Percentiles rank a stretch among this genome's conserved stretches.
These are phyloP conservation scores for Tetrapisispora fleetii DNA, from an alignment of 805 yeast genomes.

Conservation along the genomic window DNA sequence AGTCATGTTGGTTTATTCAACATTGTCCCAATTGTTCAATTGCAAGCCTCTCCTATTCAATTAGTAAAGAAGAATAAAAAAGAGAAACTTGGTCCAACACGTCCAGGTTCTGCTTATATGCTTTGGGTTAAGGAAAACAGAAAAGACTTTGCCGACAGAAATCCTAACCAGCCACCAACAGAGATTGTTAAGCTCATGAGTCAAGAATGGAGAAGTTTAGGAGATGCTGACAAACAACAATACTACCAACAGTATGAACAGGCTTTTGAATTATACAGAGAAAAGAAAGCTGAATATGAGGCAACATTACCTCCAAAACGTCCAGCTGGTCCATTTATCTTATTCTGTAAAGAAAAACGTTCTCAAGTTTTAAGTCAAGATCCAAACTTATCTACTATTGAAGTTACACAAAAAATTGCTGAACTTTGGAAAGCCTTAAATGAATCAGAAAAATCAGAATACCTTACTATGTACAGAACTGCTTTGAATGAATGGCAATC, in stretches of 20 bases:
- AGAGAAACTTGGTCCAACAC: slow-evolving; percentile 14
- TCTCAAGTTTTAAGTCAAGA: slow-evolving; percentile 7
- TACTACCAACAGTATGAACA: slow-evolving; percentile 41
- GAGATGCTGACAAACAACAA: slow-evolving; percentile 60
- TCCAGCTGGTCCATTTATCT: slow-evolving; percentile 31
- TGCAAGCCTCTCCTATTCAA: not conserved
- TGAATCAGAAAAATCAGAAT: slow-evolving; percentile 14
- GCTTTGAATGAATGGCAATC: slow-evolving; percentile 6
- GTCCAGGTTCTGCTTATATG: slow-evolving; percentile 23
- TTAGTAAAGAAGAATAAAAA: not conserved
- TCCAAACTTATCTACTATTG: slow-evolving; percentile 13
- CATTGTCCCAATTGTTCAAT: not conserved
- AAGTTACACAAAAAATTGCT: slow-evolving; percentile 17
- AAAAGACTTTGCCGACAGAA: slow-evolving; percentile 7
- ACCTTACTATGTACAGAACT: slow-evolving; percentile 20
- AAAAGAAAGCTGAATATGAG: slow-evolving; percentile 3
- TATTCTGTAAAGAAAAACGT: slow-evolving; percentile 17
- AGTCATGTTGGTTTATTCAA: not conserved
- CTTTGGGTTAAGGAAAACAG: slow-evolving; percentile 13
- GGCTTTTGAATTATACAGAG: slow-evolving; percentile 11
- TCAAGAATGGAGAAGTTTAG: slow-evolving; percentile 73
- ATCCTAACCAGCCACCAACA: slow-evolving; percentile 15
- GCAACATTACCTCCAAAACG: slow-evolving; percentile 31
- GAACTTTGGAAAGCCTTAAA: slow-evolving; percentile 20
- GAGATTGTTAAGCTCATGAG: slow-evolving; percentile 54